Conservation (phyloP, 2,329 filamentous ascomycete species). For the Stromatinia cepivora region DNA sequence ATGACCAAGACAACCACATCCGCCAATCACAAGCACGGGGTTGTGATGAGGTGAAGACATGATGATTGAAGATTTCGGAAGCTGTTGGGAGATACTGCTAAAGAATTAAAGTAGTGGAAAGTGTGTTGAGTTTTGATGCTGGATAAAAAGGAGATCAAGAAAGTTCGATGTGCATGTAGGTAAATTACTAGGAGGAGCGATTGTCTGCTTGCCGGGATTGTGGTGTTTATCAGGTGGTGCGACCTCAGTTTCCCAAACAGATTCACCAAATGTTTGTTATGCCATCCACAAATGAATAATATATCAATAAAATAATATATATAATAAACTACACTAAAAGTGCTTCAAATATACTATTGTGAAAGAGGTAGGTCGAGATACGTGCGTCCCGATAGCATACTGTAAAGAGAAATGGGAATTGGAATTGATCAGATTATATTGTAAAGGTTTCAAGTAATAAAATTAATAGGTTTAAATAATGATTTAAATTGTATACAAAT, state of each 20-base stretch:
- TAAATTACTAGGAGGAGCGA: background rate
- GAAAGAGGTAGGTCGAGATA: no score
- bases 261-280: background rate
- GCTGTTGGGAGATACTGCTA: background rate
- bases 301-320: no score
- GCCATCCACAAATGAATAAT: background rate
- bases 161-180: background rate
- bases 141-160: background rate
- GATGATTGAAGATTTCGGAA: background rate
- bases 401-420: no score
- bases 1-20: background rate
- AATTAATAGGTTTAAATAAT: no score
- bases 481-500: no score
- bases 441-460: no score
- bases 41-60: background rate
- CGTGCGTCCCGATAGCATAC: no score
- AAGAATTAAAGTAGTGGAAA: background rate
- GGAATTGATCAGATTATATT: no score
- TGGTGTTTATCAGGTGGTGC: no score
- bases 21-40: background rate
- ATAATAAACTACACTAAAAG: no score
- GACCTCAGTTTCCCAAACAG: background rate
- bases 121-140: background rate
- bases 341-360: no score
- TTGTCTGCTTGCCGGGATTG: background rate